Evolutionary conservation across 2,329 filamentous ascomycete species (phyloP).

Genomic region (Fusarium mundagurra): DNA sequence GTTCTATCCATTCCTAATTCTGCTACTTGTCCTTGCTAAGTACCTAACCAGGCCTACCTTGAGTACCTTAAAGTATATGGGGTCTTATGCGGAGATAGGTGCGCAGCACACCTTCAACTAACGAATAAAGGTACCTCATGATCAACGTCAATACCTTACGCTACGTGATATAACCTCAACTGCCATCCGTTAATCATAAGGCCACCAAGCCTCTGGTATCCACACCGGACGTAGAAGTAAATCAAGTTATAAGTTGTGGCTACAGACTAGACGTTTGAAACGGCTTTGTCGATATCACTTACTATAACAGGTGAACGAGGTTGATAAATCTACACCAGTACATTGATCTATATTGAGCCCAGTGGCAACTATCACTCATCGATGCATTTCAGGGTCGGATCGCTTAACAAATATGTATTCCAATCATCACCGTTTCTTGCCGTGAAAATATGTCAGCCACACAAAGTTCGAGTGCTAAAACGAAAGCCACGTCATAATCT

Average conservation of each 20-base stretch:
- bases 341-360: neutral
- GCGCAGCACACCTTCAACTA: too few species aligned
- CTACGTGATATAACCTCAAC: neutral
- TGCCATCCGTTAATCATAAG: neutral
- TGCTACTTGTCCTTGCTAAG: neutral
- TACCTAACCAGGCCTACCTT: neutral
- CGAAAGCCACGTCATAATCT: slow-evolving; percentile 33
- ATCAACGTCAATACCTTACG: neutral
- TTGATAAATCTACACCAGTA: neutral
- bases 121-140: neutral
- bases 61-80: neutral
- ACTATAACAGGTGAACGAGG: neutral
- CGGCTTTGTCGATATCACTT: neutral
- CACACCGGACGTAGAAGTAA: neutral
- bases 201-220: neutral
- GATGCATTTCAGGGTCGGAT: neutral
- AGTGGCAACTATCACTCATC: neutral
- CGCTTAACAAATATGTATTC: neutral
- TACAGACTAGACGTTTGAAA: neutral
- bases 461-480: slow-evolving; percentile 4
- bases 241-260: neutral
- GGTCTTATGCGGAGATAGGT: neutral
- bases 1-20: neutral
- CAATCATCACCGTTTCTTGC: slow-evolving; percentile 3
- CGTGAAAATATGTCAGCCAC: neutral